A percentile compares a stretch with the other conserved stretches of the same genome.
These are phyloP conservation scores for Naganishia friedmannii DNA, from an alignment of 768 basidiomycete genomes.

Conservation along the genomic window DNA sequence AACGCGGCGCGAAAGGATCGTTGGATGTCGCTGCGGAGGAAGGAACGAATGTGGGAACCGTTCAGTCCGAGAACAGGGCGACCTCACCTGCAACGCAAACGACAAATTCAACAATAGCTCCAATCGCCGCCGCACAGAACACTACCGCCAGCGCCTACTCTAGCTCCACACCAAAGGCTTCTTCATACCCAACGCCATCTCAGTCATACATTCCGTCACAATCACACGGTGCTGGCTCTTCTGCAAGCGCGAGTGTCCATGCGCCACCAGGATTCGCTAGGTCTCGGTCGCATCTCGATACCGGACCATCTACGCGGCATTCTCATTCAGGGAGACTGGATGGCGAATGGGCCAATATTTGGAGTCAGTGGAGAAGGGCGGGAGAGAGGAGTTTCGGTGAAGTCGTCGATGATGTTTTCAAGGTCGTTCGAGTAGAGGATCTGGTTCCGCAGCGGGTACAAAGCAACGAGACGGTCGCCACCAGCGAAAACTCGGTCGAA, in stretches of 20 bases:
- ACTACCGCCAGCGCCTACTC: conserved; percentile 12
- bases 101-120: neutral
- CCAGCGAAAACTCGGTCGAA: neutral
- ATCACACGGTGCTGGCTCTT: conserved; percentile 13
- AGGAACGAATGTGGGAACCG: too few relatives aligned
- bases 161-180: conserved; percentile 29
- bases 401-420: conserved; percentile 30
- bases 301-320: conserved; percentile 1
- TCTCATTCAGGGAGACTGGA: conserved; percentile 19
- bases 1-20: neutral
- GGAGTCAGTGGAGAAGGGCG: conserved; percentile 16
- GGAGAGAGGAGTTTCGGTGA: conserved; percentile 32
- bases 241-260: conserved; percentile 4
- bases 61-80: neutral
- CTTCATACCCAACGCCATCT: conserved; percentile 31
- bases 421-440: conserved; percentile 7
- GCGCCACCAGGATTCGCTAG: conserved; percentile 9
- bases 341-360: conserved; percentile 5
- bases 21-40: neutral
- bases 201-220: conserved; percentile 17
- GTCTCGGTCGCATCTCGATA: conserved; percentile 20
- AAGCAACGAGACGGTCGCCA: neutral
- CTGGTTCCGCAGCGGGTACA: conserved; percentile 12
- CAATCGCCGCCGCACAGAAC: conserved; percentile 3
- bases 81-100: neutral